A percentile compares a stretch with the other conserved stretches of the same genome.
These are phyloP conservation scores for Dioscorea zingiberensis DNA, from an alignment of 106 monocot genomes.

Conservation along the genomic window DNA sequence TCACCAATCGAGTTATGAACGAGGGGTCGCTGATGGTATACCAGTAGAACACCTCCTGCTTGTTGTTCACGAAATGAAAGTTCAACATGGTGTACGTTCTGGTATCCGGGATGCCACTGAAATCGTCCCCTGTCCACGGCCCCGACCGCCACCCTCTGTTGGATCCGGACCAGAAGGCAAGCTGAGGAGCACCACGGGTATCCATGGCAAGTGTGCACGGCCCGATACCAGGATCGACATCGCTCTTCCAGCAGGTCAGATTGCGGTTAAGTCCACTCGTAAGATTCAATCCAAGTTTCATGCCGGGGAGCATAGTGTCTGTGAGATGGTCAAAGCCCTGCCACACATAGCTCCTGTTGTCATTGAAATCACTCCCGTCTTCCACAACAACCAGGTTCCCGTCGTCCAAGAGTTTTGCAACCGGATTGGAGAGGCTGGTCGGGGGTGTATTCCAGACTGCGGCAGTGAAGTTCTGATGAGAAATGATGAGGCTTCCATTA, in stretches of 20 bases:
- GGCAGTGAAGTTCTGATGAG: not conserved
- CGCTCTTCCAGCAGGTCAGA: conserved; percentile 8
- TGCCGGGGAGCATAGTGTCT: conserved; percentile 31
- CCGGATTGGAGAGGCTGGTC: not conserved
- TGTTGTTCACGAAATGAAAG: not conserved
- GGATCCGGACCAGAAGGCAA: not conserved
- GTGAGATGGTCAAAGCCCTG: conserved; percentile 37
- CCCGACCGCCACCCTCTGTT: not conserved
- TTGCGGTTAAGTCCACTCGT: conserved; percentile 10
- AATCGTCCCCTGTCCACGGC: not conserved
- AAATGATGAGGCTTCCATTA: conserved; percentile 17
- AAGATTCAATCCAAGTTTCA: conserved; percentile 22
- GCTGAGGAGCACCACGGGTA: not conserved
- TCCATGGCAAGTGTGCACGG: not conserved
- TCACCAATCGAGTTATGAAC: not conserved
- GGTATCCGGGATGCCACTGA: not conserved
- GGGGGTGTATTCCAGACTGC: conserved; percentile 5
- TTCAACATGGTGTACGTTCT: not conserved
- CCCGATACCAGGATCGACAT: conserved; percentile 1
- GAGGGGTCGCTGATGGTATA: not conserved
- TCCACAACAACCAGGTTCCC: conserved; percentile 14
- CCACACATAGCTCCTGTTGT: conserved; percentile 10
- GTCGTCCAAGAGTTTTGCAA: conserved; percentile 18
- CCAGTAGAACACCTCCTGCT: not conserved
- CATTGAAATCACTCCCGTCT: not conserved